A percentile compares a stretch with the other conserved stretches of the same genome.
phyloP scores from a whole-genome alignment of 768 basidiomycete genomes.

The Termitomyces sp. region DNA sequence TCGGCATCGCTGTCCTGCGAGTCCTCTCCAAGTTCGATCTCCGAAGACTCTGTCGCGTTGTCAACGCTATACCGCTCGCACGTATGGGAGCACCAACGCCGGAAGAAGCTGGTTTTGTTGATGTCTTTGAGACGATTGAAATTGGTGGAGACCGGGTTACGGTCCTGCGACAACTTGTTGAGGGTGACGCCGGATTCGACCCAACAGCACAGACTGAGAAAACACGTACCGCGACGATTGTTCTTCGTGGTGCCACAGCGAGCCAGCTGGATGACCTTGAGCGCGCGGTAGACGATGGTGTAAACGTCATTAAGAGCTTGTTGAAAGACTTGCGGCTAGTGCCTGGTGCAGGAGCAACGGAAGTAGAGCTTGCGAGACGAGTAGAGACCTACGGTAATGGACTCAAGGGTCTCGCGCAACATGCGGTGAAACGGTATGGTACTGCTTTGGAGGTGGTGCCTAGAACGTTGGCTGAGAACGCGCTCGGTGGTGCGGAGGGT shows the following conservation, averaged over 20 bases:
- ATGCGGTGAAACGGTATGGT: background rate
- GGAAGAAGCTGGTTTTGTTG: constrained; percentile 92
- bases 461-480: background rate
- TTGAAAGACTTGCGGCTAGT: constrained; percentile 88
- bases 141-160: constrained; percentile 98
- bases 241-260: constrained; percentile 92
- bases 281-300: constrained; percentile 93
- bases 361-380: constrained; percentile 83
- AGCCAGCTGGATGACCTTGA: constrained; percentile 95
- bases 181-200: constrained; percentile 62
- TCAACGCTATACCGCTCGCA: constrained; percentile 93
- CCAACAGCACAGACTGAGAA: constrained; percentile 50
- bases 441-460: background rate
- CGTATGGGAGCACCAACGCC: constrained; percentile 93
- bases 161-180: constrained; percentile 78
- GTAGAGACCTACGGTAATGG: constrained; percentile 78
- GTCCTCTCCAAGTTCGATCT: constrained; percentile 98
- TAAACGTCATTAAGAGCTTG: constrained; percentile 24
- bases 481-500: background rate
- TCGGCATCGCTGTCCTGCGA: constrained; percentile 92
- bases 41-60: constrained; percentile 88
- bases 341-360: constrained; percentile 90
- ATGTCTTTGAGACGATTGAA: constrained; percentile 92
- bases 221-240: constrained; percentile 88
- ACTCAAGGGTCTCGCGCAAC: background rate